Evolutionary conservation across 2,329 filamentous ascomycete genomes (phyloP), one percentile per base, ranked within the genome.

Genomic region (Fusarium sp.): DNA sequence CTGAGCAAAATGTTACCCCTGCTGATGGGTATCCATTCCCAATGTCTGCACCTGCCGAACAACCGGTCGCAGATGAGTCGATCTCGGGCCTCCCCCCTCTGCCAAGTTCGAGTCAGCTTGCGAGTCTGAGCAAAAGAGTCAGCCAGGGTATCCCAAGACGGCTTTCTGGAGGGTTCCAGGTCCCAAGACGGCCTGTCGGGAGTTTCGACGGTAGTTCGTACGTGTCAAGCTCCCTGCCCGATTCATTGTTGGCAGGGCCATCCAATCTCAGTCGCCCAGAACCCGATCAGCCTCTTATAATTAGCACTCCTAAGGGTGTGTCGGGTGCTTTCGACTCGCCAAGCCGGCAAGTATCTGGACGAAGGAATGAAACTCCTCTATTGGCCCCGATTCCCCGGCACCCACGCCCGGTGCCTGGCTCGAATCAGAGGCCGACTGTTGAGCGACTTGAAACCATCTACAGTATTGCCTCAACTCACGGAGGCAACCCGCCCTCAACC

Each of bases 291-390:
- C 88, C 88, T 7, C 81, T 90, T 31, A 90, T 90, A 59, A 89
- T 90, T 77, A 90, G 88, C 78, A 90, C 88, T 7, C 88, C 88
- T 2, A 84, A 80, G 14, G 88, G 88, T 20, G 83, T 90, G 13
- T 81, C 83, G 0, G 88, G 88, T 5, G 86, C 85, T 2, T 88
- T 85, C 69, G 88, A 90, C 62, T 74, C 80, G 4, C 84, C 85
- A 4, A 75, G 75, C 10, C 80, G 80, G 15, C 79, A 77, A 35
- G 75, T 75, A 22, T 79, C 80, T n/a, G 74, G 77, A 18, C 77
- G 75, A 17, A 78, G 78, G 22, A 76, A 77, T 5, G 86, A 86
- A 41, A 82, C 84, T 3, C 83, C 84, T 4, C 84, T 90, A 46
- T 77, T 88, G 27, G 86, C 88, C 0, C 88, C 88, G 1, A 81